Conservation (phyloP, 495 filamentous ascomycete genomes). For the Podospora conica region DNA sequence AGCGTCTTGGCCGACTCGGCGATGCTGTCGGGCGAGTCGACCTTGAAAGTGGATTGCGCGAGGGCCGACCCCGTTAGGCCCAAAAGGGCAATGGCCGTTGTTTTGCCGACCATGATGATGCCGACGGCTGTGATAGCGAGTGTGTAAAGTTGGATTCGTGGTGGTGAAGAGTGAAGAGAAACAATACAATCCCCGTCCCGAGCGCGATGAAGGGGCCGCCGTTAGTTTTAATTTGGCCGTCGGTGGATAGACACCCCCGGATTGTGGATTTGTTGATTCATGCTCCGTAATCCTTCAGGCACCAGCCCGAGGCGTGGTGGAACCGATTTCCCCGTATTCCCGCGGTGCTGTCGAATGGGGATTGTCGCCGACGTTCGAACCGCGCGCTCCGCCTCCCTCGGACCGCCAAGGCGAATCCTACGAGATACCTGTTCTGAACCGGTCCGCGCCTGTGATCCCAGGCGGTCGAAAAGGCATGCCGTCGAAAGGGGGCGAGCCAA, state of each 20-base stretch:
- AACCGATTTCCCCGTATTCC: background rate
- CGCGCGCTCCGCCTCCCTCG: background rate
- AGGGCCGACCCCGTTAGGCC: background rate
- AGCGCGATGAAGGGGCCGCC: background rate
- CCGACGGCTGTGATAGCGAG: background rate
- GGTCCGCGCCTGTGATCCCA: background rate
- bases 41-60: background rate
- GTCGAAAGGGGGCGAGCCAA: no score
- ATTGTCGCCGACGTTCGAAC: background rate
- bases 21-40: slow-evolving; percentile 1
- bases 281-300: background rate
- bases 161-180: background rate
- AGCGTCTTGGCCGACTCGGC: slow-evolving; percentile 1
- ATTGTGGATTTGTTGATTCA: background rate
- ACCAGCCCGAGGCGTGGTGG: background rate
- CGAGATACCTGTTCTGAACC: no score
- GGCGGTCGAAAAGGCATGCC: no score
- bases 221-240: background rate
- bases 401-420: background rate
- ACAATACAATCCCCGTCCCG: no score
- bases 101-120: background rate
- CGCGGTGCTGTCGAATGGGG: background rate
- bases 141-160: background rate
- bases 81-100: background rate
- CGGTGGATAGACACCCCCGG: background rate